Percentiles rank a stretch among this genome's conserved stretches.
phyloP scores from a whole-genome alignment of 768 basidiomycete genomes.

The Cytidiella melzeri region DNA sequence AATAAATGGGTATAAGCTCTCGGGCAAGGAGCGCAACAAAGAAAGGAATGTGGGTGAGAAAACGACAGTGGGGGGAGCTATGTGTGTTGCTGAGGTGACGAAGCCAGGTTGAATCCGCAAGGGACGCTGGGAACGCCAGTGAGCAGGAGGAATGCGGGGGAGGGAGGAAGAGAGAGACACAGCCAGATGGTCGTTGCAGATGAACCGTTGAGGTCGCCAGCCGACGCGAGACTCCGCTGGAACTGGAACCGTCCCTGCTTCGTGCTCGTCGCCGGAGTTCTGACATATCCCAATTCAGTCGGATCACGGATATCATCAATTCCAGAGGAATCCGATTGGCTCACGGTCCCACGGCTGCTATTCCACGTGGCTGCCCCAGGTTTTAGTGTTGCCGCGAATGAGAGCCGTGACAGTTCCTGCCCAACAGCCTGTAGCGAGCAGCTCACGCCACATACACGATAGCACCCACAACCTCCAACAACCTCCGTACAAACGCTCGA shows the following conservation, averaged over 20 bases:
- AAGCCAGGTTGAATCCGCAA: constrained; percentile 8
- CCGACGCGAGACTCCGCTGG: background rate
- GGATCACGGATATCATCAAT: constrained; percentile 2
- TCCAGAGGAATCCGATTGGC: background rate
- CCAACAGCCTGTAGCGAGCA: background rate
- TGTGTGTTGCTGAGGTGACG: constrained; percentile 1
- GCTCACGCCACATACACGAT: too few relatives aligned
- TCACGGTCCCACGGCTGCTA: background rate
- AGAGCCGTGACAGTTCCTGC: background rate
- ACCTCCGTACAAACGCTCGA: too few relatives aligned
- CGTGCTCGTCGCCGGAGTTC: too few relatives aligned
- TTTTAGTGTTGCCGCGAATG: background rate
- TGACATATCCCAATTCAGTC: too few relatives aligned
- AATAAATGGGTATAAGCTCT: background rate
- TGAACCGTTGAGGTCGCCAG: background rate
- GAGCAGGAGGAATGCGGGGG: background rate
- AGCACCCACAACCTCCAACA: too few relatives aligned
- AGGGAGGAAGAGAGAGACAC: background rate
- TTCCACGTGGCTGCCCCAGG: constrained; percentile 3
- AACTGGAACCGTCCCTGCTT: too few relatives aligned
- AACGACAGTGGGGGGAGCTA: constrained; percentile 13
- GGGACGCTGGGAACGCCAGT: background rate
- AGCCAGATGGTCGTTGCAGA: background rate
- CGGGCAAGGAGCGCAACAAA: background rate
- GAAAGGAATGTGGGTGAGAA: constrained; percentile 9